A percentile compares a stretch with the other conserved stretches of the same genome.
Evolutionary conservation across 371 early-diverging fungal genomes (phyloP).

Genomic region (Dichotomocladium elegans): DNA sequence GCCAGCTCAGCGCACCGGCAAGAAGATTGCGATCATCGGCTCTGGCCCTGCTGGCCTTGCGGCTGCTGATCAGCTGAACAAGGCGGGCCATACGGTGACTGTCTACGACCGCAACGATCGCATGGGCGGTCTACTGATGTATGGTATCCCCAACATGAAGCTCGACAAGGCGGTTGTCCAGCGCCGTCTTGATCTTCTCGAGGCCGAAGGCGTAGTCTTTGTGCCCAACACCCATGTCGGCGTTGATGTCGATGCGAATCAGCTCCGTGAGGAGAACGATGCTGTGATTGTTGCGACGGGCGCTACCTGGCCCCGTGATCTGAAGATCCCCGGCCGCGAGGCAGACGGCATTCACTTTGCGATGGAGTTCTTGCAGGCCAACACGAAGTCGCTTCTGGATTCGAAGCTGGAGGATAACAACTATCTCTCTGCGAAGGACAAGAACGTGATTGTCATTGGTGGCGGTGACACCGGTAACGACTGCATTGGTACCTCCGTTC

Average conservation of each 20-base stretch:
- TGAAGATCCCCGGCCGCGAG: slow-evolving; percentile 84
- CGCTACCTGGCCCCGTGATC: slow-evolving; percentile 95
- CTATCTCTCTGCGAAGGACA: slow-evolving; percentile 84
- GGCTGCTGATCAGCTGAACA: slow-evolving; percentile 97
- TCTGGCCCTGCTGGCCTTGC: slow-evolving; percentile 97
- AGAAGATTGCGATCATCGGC: slow-evolving; percentile 85
- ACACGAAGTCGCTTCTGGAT: slow-evolving; percentile 84
- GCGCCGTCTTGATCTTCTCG: slow-evolving; percentile 88
- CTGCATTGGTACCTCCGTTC: slow-evolving; percentile 92
- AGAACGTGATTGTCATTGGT: slow-evolving; percentile 94
- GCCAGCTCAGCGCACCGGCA: slow-evolving; percentile 77
- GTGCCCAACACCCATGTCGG: slow-evolving; percentile 86
- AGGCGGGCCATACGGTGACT: slow-evolving; percentile 89
- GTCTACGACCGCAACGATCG: slow-evolving; percentile 96
- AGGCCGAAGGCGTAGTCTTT: slow-evolving; percentile 87
- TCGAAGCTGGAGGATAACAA: slow-evolving; percentile 67
- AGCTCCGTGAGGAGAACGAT: slow-evolving; percentile 67
- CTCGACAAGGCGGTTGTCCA: slow-evolving; percentile 85
- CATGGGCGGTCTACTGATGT: slow-evolving; percentile 93
- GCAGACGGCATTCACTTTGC: slow-evolving; percentile 93
- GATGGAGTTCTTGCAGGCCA: slow-evolving; percentile 92
- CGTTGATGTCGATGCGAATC: slow-evolving; percentile 65
- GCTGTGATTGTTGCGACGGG: slow-evolving; percentile 89
- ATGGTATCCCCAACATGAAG: slow-evolving; percentile 99
- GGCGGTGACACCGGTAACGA: slow-evolving; percentile 97